phyloP scores from a whole-genome alignment of 1,284 basidiomycete species.

The Singerocomus inundabilis region DNA sequence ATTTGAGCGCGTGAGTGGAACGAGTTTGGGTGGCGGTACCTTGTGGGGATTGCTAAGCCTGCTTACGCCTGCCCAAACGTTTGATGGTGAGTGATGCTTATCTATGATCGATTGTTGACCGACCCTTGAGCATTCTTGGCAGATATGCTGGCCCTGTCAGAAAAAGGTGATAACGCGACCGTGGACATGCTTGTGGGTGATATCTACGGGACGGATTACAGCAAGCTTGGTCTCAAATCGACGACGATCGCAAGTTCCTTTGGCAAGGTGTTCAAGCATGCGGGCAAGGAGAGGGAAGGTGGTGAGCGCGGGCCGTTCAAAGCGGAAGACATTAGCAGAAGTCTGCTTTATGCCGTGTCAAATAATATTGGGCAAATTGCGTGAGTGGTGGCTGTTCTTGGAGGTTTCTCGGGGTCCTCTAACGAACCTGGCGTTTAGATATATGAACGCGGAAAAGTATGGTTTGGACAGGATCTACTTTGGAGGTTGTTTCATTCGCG shows the following conservation, averaged over 20 bases:
- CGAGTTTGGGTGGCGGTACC: conserved; percentile 98
- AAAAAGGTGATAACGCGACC: conserved; percentile 88
- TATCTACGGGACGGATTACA: conserved; percentile 96
- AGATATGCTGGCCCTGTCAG: conserved; percentile 97
- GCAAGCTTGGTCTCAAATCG: conserved; percentile 92
- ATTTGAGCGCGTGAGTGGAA: conserved; percentile 97
- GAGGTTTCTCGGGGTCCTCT: conserved; percentile 5
- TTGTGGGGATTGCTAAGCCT: conserved; percentile 95
- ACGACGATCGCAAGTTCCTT: conserved; percentile 98
- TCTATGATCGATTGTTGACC: conserved; percentile 7
- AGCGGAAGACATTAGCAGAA: conserved; percentile 93
- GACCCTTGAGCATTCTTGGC: conserved; percentile 21
- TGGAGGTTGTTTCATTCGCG: conserved; percentile 98
- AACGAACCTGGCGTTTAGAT: conserved; percentile 49
- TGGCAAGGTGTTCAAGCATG: conserved; percentile 97
- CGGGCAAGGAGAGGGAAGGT: conserved; percentile 52
- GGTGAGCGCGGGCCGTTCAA: conserved; percentile 60
- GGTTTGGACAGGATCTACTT: conserved; percentile 97
- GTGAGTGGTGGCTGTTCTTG: conserved; percentile 51
- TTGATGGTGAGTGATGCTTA: conserved; percentile 74
- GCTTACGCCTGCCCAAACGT: conserved; percentile 92
- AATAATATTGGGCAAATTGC: conserved; percentile 99
- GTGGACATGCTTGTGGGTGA: conserved; percentile 99
- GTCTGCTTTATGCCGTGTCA: conserved; percentile 92
- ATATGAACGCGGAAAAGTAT: conserved; percentile 99